A percentile compares a stretch with the other conserved stretches of the same genome.
Conservation (phyloP, 202 grass and related monocot species). For the Tripidium arundinaceum region DNA sequence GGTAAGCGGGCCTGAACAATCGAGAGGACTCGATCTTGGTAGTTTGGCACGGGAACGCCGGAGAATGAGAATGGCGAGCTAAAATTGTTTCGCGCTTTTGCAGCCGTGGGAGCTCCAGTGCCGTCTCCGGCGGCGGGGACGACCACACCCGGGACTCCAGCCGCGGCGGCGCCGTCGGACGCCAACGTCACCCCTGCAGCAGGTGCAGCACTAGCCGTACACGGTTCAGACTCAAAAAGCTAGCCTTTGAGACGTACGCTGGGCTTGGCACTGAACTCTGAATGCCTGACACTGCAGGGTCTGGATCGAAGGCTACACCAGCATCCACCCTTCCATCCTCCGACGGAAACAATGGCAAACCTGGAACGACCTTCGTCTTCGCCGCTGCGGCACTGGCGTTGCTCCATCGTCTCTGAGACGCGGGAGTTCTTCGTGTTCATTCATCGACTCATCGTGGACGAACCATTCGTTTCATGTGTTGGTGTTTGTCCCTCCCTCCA, state of each 20-base stretch:
- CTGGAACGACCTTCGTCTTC: slow-evolving; percentile 3
- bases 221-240: no score
- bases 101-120: slow-evolving; percentile 14
- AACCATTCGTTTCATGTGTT: no score
- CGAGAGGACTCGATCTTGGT: background rate
- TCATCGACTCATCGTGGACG: background rate
- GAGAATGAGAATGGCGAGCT: background rate
- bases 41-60: background rate
- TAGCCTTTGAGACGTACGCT: no score
- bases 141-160: background rate
- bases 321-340: slow-evolving; percentile 11
- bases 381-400: slow-evolving; percentile 5
- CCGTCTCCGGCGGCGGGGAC: slow-evolving; percentile 30
- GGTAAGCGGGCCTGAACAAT: slow-evolving; percentile 14
- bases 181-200: slow-evolving; percentile 22
- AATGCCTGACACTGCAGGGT: slow-evolving; percentile 13
- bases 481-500: no score
- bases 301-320: no score
- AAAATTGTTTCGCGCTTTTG: background rate
- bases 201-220: background rate
- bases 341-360: background rate
- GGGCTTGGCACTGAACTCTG: background rate
- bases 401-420: background rate
- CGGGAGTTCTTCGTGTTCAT: background rate
- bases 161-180: background rate